Evolutionary conservation across 2,329 filamentous ascomycete genomes (phyloP), one percentile per base, ranked within the genome.

Genomic region (Alternaria gansuensis): DNA sequence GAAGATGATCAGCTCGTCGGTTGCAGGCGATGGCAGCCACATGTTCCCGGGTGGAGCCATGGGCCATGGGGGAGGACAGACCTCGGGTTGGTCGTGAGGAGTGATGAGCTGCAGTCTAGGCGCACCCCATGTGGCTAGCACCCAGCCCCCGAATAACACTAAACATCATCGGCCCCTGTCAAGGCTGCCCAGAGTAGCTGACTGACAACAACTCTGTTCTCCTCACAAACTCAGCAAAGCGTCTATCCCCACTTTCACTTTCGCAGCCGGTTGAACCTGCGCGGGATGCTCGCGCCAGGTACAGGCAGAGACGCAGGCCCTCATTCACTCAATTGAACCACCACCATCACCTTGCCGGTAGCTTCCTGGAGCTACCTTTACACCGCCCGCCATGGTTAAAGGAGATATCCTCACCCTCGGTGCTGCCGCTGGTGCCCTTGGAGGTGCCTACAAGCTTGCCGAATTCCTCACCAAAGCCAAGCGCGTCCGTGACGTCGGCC

Each of bases 371-470:
- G 26, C 23, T 31, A 49, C 58, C 51, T 43, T 39, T 51, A 43
- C 52, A 31, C 52, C 57, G 59, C 61, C 61, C 65, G 54, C 52
- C 68, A 77, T 77, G 75, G 67, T 60, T 37, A 74, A 72, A 50
- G 67, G 65, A 48, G 73, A 74, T 62, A 58, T 77, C 31, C 51
- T 77, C 65, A 67, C 72, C 55, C 56, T 72, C 54, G 75, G 74
- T 58, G 71, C 70, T 33, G 73, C 72, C 45, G 71, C 69, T 34
- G 67, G 66, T 28, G 75, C 75, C 28, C 62, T 77, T 54, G 76
- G 72, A 60, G 75, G 73, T 46, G 71, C 73, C 60, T 78, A 77
- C 71, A 78, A 78, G 63, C 59, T 77, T 57, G 67, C 70, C 59
- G 75, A 78, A 56, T 77, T 77, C 64, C 57, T 77, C 26, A 66